Evolutionary conservation across 2,329 filamentous ascomycete species (phyloP), one percentile per base, ranked within the genome.

Genomic region (Calonectria pauciramosa): DNA sequence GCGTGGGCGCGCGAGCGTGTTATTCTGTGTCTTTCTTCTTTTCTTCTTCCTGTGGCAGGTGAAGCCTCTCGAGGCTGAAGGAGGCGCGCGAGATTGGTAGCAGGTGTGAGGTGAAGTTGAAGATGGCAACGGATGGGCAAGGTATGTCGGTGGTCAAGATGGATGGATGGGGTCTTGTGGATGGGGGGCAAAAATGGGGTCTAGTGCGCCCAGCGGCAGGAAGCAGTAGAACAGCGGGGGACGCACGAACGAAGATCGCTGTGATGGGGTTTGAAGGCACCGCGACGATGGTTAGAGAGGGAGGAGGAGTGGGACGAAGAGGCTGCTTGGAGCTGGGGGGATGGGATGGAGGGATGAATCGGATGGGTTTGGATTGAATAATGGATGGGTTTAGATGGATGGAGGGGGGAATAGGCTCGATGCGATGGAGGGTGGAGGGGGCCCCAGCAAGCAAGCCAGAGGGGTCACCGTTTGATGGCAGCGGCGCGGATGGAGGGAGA

Each of bases 401-500:
- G 75, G 75, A 75, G 75, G 76, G 80, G 75, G 76, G 78, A 77
- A 76, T 80, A 74, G 79, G 41, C 60, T 65, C 41, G 76, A 79
- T 59, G 59, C 75, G 76, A 70, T 72, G 75, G 76, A 68, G 75
- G 75, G 70, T 79, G 69, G 77, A 79, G 73, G 78, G 76, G 74
- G 76, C 76, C 74, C 70, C 76, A 72, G 78, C 56, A 60, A 60
- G 56, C 56, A 63, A 63, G 56, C 56, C 56, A 30, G 56, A 63
- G 73, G 77, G 79, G 68, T 76, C 77, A 78, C 77, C 77, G 79
- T 80, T 80, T 78, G 72, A 76, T 77, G 77, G 74, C 78, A 78
- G 76, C 78, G 76, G 80, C 76, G 77, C 78, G 77, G 77, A 80
- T 80, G 75, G 81, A 80, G 77, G 80, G 77, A 80, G 77, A 75